A percentile compares a stretch with the other conserved stretches of the same genome.
Evolutionary conservation across 192 early-diverging fungal species (phyloP).

Genomic region (Allomyces javanicus): DNA sequence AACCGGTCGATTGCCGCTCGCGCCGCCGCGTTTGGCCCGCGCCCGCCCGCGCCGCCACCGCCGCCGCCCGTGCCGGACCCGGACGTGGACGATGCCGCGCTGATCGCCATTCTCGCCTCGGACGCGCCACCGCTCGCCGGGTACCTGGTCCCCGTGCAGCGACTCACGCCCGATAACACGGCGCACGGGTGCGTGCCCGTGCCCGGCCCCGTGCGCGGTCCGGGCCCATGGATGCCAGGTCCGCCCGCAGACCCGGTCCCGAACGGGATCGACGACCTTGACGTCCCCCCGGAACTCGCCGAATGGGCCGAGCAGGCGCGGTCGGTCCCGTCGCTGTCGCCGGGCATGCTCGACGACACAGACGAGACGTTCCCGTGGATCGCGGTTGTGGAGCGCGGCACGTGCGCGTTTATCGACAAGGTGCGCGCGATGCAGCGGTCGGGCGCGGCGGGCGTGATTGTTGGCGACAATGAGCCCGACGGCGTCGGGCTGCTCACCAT

Average conservation of each 20-base stretch:
- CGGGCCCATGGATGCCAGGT: too few species aligned
- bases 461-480: conserved; percentile 58
- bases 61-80: conserved; percentile 1
- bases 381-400: conserved; percentile 70
- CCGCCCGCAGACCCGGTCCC: neutral
- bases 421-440: conserved; percentile 72
- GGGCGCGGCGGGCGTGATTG: conserved; percentile 66
- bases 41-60: conserved; percentile 48
- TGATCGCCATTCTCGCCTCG: too few species aligned
- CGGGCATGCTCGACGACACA: too few species aligned
- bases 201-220: neutral
- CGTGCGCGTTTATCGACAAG: conserved; percentile 77
- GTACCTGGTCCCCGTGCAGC: conserved; percentile 32
- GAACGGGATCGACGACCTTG: neutral
- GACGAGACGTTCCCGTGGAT: conserved; percentile 32
- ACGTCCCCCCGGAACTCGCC: conserved; percentile 14
- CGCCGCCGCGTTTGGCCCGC: conserved; percentile 73
- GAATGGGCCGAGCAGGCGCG: conserved; percentile 6
- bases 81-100: too few species aligned
- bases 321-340: too few species aligned
- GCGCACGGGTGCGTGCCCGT: conserved; percentile 33
- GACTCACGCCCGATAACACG: conserved; percentile 28
- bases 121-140: conserved; percentile 11
- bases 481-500: conserved; percentile 56
- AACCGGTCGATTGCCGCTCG: conserved; percentile 20